These are phyloP conservation scores for Neoarthrinium moseri DNA, from an alignment of 2,329 filamentous ascomycete genomes.

Conservation along the genomic window DNA sequence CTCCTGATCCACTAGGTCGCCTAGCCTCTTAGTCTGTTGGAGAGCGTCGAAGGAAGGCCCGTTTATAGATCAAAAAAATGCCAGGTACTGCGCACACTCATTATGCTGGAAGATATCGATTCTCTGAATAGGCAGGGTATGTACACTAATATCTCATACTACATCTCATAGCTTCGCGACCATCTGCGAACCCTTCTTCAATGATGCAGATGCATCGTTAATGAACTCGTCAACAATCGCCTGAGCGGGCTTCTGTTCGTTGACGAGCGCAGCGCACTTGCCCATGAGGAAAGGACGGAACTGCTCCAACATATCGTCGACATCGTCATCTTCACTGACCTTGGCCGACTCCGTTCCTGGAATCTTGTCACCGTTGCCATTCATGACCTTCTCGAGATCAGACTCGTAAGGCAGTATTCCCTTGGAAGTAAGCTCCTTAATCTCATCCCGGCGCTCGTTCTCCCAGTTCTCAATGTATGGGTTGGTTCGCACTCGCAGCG, in stretches of 20 bases:
- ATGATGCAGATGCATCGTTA: slow-evolving; percentile 68
- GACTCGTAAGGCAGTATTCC: slow-evolving; percentile 91
- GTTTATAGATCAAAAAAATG: neutral
- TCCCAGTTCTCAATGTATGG: slow-evolving; percentile 96
- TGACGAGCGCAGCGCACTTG: slow-evolving; percentile 90
- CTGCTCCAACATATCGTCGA: slow-evolving; percentile 88
- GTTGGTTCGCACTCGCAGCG: slow-evolving; percentile 90
- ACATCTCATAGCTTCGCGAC: slow-evolving; percentile 67
- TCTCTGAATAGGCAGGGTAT: too few species aligned
- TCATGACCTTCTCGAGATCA: slow-evolving; percentile 80
- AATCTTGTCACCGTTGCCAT: slow-evolving; percentile 44
- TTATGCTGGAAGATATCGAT: too few species aligned
- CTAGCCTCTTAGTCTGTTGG: too few species aligned
- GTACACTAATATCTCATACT: neutral
- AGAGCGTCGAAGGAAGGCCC: too few species aligned
- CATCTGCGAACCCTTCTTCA: slow-evolving; percentile 68
- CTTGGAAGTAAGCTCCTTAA: slow-evolving; percentile 86
- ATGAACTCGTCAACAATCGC: slow-evolving; percentile 94
- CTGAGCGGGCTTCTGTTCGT: slow-evolving; percentile 89
- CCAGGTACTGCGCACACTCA: neutral
- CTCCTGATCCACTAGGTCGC: slow-evolving; percentile 4
- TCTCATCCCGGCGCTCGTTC: slow-evolving; percentile 83
- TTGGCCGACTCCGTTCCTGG: slow-evolving; percentile 46
- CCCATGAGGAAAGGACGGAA: slow-evolving; percentile 64
- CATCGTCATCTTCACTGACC: slow-evolving; percentile 63